Base-by-base conservation (phyloP, 495 filamentous ascomycete genomes). In the Bacidia rubella region DNA sequence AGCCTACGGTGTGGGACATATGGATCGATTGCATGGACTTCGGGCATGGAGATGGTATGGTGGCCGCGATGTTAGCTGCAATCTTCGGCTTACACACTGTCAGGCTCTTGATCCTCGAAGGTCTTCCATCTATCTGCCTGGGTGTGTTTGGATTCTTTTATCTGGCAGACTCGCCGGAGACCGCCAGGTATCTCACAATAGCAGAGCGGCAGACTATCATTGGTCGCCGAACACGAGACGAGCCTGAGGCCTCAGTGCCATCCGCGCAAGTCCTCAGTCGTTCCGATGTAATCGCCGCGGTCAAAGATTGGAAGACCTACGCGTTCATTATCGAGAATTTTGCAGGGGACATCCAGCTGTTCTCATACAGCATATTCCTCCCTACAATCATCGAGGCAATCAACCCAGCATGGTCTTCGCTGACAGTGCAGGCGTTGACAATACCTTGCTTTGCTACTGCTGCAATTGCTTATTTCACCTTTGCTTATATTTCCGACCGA, bases 291-390 rank as follows among this genome's bases (percentile, higher is more conserved):
- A 64, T 64, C 20, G 66, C 61, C 3, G 75, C 71, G 0, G 67
- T 81, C 48, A 69, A 56, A 52, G 81, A 85, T 59, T 83, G 80
- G 78, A 78, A 77, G 55, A 65, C 79, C n/a, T 81, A 73, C 67
- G 60, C 70, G 0, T 55, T 55, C 21, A 22, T 65, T 11, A 68
- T 73, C 46, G 52, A 72, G 10, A 61, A 63, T 25, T 67, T 72
- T 50, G 74, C 68, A 39, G 68, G 65, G 22, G 57, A 67, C 20
- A 75, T 78, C 4, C 65, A 79, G 21, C 66, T 80, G 5, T 78
- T 79, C 49, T 77, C 78, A 27, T 78, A 79, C 65, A 73, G 68
- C 49, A 80, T 75, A 7, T 82, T 82, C 58, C 53, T 81, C 21
- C 79, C 78, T 1, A 71, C 72, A 1, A 79, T 81, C 42, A 62